phyloP scores from a whole-genome alignment of 208 protist species.

The Acanthamoeba culbertsoni region DNA sequence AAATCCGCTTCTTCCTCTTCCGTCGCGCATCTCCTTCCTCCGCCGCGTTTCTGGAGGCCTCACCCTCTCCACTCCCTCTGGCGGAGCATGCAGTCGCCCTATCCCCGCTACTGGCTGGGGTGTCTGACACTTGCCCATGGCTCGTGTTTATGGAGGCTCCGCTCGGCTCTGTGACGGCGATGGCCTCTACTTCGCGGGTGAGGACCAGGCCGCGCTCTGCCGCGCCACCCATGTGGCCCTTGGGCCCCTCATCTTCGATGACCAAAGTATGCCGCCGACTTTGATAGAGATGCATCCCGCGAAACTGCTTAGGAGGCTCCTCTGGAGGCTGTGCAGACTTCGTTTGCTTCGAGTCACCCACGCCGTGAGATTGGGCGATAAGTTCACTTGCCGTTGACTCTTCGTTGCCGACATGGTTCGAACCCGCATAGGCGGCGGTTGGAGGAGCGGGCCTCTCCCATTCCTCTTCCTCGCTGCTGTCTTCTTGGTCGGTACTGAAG shows the following conservation, averaged over 20 bases:
- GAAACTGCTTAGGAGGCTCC: background rate
- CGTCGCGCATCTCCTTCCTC: background rate
- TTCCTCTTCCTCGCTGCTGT: background rate
- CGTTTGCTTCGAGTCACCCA: background rate
- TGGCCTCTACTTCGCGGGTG: background rate
- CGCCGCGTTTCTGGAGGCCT: background rate
- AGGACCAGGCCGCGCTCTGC: background rate
- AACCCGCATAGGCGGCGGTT: no score
- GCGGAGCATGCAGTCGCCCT: background rate
- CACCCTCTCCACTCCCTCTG: background rate
- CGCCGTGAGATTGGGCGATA: no score
- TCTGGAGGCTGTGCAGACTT: background rate
- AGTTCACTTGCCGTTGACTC: no score
- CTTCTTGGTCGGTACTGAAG: background rate
- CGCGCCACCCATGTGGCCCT: background rate
- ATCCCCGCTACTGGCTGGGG: background rate
- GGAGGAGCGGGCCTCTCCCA: background rate
- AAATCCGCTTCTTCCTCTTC: background rate
- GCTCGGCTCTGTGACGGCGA: background rate
- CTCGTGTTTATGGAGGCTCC: background rate
- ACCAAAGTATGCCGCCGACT: background rate
- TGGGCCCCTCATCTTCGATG: background rate
- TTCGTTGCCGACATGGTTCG: background rate
- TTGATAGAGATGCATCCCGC: background rate
- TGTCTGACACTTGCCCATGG: background rate